Percentiles rank a stretch among this genome's conserved stretches.
These are phyloP conservation scores for Termitomyces sp. DNA, from an alignment of 768 basidiomycete genomes.

Conservation along the genomic window DNA sequence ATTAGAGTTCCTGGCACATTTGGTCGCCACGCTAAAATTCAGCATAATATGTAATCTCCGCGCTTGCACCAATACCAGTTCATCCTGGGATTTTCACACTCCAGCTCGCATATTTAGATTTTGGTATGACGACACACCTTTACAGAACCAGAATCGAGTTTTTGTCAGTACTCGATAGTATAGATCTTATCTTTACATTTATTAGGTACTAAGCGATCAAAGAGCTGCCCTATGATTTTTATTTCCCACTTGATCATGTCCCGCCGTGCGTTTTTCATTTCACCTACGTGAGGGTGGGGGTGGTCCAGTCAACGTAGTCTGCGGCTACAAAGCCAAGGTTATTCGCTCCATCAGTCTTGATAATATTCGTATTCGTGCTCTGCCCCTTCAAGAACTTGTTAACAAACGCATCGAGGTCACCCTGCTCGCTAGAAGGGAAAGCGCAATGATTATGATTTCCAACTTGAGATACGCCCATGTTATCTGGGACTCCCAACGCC, in stretches of 20 bases:
- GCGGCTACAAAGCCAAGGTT: slow-evolving; percentile 32
- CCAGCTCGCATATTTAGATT: too few species aligned
- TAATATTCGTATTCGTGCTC: slow-evolving; percentile 39
- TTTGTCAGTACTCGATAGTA: too few species aligned
- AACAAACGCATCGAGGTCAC: slow-evolving; percentile 46
- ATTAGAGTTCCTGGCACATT: slow-evolving; percentile 32
- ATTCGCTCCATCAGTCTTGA: slow-evolving; percentile 38
- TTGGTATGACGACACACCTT: too few species aligned
- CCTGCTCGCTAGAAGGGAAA: slow-evolving; percentile 43
- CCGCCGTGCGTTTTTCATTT: too few species aligned
- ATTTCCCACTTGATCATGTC: neutral
- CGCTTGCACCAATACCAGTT: too few species aligned
- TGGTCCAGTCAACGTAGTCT: slow-evolving; percentile 46
- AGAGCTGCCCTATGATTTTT: too few species aligned
- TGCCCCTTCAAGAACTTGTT: slow-evolving; percentile 49
- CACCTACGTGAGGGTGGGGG: slow-evolving; percentile 30
- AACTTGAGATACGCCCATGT: slow-evolving; percentile 49
- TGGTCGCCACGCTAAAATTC: too few species aligned
- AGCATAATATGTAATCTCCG: too few species aligned
- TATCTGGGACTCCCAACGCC: slow-evolving; percentile 40
- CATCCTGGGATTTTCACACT: too few species aligned
- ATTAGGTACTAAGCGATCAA: too few species aligned
- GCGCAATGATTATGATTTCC: slow-evolving; percentile 51
- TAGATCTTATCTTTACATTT: too few species aligned
- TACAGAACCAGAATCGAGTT: too few species aligned